Base-by-base conservation (phyloP, 768 basidiomycete species). In the Leccinum variicolor region DNA sequence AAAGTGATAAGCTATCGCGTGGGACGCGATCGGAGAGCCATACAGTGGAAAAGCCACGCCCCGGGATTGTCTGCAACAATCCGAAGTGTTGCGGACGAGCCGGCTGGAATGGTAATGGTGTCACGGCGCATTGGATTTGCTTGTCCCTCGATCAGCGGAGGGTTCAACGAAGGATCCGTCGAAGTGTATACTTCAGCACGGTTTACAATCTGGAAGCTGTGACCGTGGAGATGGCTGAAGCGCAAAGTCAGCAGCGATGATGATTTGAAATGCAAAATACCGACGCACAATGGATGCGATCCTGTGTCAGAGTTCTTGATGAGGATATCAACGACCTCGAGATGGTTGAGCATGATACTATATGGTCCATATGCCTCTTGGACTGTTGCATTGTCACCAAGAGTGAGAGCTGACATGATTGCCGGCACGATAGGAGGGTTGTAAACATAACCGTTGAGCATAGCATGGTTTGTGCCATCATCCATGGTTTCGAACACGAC, bases 51-150 rank as follows among this genome's bases (percentile, higher is more conserved):
- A 61, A 93, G 72, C 90, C 92, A 95, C 8, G 82, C 86, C 11
- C 96, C 96, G 1, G 96, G 96, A 73, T 98, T 98, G 70, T 98
- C 91, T 1, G 92, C 92, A 49, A 87, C 75, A 64, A 94, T 73
- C 21, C 93, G 84, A 47, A 99, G 74, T 0, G 89, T 90, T 11
- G 81, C 89, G 3, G 85, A 85, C 19, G 81, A 73, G 57, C 79
- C 79, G 4, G 84, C 79, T 3, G 90, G 88, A 52, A 97, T 83
- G 56, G 85, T 81, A 15, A 96, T 76, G 0, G 93, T 95, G 72
- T 99, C 96, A 41, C 96, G 82, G n/a, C 93, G 85, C 66, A 95
- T 84, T 2, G 95, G 96, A 74, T 98, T 99, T 1, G 75, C 69
- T 64, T 92, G 89, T 14, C 83, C 86, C 73, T 93, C 90, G 23